A percentile compares a stretch with the other conserved stretches of the same genome.
Evolutionary conservation across 2,329 filamentous ascomycete genomes (phyloP).

Genomic region (Cytospora piceicola): DNA sequence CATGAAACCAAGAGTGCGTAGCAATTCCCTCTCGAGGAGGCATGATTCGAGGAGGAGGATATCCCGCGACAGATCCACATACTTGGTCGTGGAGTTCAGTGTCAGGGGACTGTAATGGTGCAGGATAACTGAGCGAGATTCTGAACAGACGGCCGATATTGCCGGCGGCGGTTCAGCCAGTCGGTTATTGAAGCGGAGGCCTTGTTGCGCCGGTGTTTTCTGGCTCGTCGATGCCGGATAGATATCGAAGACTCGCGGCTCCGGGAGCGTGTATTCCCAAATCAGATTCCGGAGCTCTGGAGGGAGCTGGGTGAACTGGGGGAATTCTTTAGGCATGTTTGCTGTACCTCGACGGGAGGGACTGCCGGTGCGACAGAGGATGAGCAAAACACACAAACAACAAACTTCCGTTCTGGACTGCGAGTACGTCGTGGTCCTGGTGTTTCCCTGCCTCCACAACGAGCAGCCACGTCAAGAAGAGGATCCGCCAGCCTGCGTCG

Average conservation of each 20-base stretch:
- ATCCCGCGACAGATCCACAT: slow-evolving; percentile 50
- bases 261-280: slow-evolving; percentile 51
- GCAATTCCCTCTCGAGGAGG: slow-evolving; percentile 50
- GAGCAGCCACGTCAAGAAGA: slow-evolving; percentile 8
- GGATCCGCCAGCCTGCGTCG: slow-evolving; percentile 20
- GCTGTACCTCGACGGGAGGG: slow-evolving; percentile 30
- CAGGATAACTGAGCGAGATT: slow-evolving; percentile 48
- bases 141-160: slow-evolving; percentile 49
- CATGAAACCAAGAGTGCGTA: slow-evolving; percentile 51
- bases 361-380: slow-evolving; percentile 11
- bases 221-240: slow-evolving; percentile 49
- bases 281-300: slow-evolving; percentile 51
- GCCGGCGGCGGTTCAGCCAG: slow-evolving; percentile 50
- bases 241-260: slow-evolving; percentile 51
- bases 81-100: slow-evolving; percentile 51
- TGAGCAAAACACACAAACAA: slow-evolving; percentile 7
- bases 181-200: slow-evolving; percentile 52
- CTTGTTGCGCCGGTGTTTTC: slow-evolving; percentile 45
- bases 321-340: slow-evolving; percentile 35
- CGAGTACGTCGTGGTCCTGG: background rate
- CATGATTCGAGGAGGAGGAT: slow-evolving; percentile 53
- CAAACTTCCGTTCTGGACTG: background rate
- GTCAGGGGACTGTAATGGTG: slow-evolving; percentile 49
- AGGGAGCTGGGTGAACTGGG: slow-evolving; percentile 43
- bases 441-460: slow-evolving; percentile 3